phyloP scores from a whole-genome alignment of 164 flowering plant species.

The Chloranthus sessilifolius region DNA sequence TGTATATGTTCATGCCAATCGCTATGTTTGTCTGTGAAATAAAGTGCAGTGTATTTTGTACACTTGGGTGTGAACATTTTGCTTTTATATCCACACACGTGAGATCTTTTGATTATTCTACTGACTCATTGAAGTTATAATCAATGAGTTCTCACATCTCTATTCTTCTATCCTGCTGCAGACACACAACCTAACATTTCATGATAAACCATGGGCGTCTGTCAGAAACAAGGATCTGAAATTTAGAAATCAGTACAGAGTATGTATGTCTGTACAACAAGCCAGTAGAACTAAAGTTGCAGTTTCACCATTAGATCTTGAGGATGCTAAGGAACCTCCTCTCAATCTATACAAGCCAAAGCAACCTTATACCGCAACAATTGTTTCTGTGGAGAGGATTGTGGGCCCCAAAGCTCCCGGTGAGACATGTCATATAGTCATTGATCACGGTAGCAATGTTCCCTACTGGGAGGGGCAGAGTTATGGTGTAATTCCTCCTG shows the following conservation, averaged over 20 bases:
- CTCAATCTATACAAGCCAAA: conserved; percentile 74
- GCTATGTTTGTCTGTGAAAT: too few relatives aligned
- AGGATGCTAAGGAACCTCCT: conserved; percentile 88
- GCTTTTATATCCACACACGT: too few relatives aligned
- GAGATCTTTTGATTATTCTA: too few relatives aligned
- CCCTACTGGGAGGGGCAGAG: conserved; percentile 99
- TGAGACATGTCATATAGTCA: conserved; percentile 95
- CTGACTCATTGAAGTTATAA: too few relatives aligned
- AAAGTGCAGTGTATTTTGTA: too few relatives aligned
- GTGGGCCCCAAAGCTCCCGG: conserved; percentile 98
- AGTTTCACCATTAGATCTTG: conserved; percentile 75
- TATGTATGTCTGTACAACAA: conserved; percentile 84
- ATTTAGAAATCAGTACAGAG: conserved; percentile 25
- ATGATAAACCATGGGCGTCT: conserved; percentile 47
- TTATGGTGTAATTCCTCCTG: conserved; percentile 96
- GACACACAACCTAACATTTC: conserved; percentile 44
- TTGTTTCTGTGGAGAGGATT: conserved; percentile 91
- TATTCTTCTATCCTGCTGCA: too few relatives aligned
- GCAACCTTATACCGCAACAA: conserved; percentile 89
- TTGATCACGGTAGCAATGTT: conserved; percentile 93
- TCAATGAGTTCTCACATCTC: too few relatives aligned
- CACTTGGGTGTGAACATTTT: too few relatives aligned
- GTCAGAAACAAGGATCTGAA: conserved; percentile 31
- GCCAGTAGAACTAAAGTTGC: conserved; percentile 57
- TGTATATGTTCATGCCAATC: too few relatives aligned